phyloP scores from a whole-genome alignment of 2,329 filamentous ascomycete species.

The Aspergillus quadrilineatus region DNA sequence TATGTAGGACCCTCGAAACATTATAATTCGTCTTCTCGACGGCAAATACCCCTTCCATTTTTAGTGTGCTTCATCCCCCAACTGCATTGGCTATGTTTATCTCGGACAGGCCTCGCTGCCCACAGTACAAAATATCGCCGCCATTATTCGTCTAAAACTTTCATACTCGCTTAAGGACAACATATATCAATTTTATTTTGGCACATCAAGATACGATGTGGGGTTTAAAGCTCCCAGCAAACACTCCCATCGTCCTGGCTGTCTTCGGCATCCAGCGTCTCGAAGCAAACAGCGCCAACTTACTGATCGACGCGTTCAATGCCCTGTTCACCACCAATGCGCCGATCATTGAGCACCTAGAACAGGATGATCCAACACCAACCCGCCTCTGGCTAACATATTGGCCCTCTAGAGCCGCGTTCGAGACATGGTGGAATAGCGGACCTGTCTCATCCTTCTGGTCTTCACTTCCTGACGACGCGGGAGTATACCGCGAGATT shows the following conservation, averaged over 20 bases:
- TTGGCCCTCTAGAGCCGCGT: slow-evolving; percentile 11
- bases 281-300: neutral
- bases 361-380: slow-evolving; percentile 23
- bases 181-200: too few species aligned
- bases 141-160: too few species aligned
- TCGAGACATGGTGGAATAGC: slow-evolving; percentile 17
- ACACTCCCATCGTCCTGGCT: slow-evolving; percentile 8
- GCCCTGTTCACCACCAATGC: slow-evolving; percentile 7
- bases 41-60: too few species aligned
- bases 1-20: too few species aligned
- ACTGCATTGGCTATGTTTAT: too few species aligned
- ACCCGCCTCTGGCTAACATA: slow-evolving; percentile 19
- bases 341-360: slow-evolving; percentile 10
- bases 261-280: slow-evolving; percentile 19
- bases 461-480: slow-evolving; percentile 11
- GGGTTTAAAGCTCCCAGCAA: neutral
- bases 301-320: slow-evolving; percentile 2
- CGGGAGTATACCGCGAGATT: slow-evolving; percentile 21
- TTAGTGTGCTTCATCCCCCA: too few species aligned
- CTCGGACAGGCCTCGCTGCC: too few species aligned
- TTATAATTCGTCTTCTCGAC: too few species aligned
- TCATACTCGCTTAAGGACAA: too few species aligned
- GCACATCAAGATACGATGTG: neutral
- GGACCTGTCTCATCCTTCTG: slow-evolving; percentile 17
- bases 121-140: too few species aligned